Evolutionary conservation across 129 eudicot genomes (phyloP).

Genomic region (Flaveria bidentis): DNA sequence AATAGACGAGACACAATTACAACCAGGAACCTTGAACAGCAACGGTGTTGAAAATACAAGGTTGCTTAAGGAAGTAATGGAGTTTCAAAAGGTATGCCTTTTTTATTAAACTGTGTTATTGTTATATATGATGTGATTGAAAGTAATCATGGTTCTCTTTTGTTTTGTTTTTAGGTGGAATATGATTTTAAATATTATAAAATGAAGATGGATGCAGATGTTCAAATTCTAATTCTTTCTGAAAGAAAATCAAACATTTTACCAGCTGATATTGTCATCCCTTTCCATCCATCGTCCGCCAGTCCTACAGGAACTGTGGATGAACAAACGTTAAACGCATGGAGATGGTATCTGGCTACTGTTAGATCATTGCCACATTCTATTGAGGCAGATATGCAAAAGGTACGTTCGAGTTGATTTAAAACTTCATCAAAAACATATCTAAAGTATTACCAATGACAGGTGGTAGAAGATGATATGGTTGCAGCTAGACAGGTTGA

Average conservation of each 20-base stretch:
- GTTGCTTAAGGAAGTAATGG: conserved; percentile 59
- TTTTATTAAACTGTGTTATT: neutral
- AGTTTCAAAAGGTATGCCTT: conserved; percentile 62
- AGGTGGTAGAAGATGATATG: conserved; percentile 87
- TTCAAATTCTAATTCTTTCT: conserved; percentile 71
- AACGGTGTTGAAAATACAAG: conserved; percentile 73
- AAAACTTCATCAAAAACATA: neutral
- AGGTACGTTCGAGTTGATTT: conserved; percentile 46
- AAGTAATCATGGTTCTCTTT: conserved; percentile 1
- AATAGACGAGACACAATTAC: conserved; percentile 74
- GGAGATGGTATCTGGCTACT: conserved; percentile 94
- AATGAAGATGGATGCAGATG: conserved; percentile 94
- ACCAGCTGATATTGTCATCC: conserved; percentile 86
- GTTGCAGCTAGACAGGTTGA: conserved; percentile 89
- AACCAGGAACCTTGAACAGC: conserved; percentile 64
- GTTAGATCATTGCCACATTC: conserved; percentile 65
- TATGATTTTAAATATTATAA: conserved; percentile 83
- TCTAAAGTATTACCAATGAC: neutral
- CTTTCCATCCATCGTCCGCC: conserved; percentile 65
- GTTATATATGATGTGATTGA: neutral
- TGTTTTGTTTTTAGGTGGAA: conserved; percentile 59
- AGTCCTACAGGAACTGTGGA: conserved; percentile 31
- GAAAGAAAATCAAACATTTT: conserved; percentile 84
- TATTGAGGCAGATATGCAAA: conserved; percentile 73
- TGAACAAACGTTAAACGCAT: conserved; percentile 52